These are phyloP conservation scores for Asterophora parasitica DNA, from an alignment of 768 basidiomycete genomes.

Conservation along the genomic window DNA sequence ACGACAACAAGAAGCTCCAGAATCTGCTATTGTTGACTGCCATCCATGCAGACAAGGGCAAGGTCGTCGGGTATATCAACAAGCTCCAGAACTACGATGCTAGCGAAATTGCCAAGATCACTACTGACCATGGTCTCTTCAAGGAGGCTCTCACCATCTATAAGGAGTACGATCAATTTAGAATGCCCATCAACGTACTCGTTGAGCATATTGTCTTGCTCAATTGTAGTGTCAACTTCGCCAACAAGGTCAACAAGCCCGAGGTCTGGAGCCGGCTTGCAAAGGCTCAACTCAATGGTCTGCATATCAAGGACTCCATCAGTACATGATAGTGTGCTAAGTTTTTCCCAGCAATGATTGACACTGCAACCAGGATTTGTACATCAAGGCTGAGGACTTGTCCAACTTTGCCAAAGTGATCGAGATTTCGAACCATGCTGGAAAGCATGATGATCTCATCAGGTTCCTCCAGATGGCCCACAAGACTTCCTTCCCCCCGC, in stretches of 20 bases:
- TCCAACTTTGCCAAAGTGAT: too few species aligned
- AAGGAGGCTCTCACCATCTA: too few species aligned
- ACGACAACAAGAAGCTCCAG: too few species aligned
- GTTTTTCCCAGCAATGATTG: conserved; percentile 2
- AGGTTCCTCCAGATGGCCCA: conserved; percentile 98
- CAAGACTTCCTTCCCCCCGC: conserved; percentile 49
- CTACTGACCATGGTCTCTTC: conserved; percentile 90
- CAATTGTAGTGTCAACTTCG: conserved; percentile 94
- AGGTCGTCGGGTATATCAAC: conserved; percentile 97
- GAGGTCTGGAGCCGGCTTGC: conserved; percentile 97
- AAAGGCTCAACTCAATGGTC: conserved; percentile 98
- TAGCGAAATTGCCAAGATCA: conserved; percentile 93
- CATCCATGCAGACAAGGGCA: conserved; percentile 96
- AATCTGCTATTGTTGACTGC: conserved; percentile 90
- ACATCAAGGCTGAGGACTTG: too few species aligned
- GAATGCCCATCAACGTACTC: conserved; percentile 92
- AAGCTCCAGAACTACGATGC: conserved; percentile 94
- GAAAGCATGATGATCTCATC: conserved; percentile 97
- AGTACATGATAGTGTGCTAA: conserved; percentile 41
- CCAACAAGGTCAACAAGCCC: conserved; percentile 92
- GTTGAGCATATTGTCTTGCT: conserved; percentile 98
- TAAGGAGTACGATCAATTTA: too few species aligned
- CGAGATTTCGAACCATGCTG: too few species aligned
- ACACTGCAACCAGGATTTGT: conserved; percentile 61
- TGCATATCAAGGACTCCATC: conserved; percentile 97